Percentiles rank a stretch among this genome's conserved stretches.
Conservation (phyloP, 2,329 filamentous ascomycete genomes). For the Diplodia sapinea region DNA sequence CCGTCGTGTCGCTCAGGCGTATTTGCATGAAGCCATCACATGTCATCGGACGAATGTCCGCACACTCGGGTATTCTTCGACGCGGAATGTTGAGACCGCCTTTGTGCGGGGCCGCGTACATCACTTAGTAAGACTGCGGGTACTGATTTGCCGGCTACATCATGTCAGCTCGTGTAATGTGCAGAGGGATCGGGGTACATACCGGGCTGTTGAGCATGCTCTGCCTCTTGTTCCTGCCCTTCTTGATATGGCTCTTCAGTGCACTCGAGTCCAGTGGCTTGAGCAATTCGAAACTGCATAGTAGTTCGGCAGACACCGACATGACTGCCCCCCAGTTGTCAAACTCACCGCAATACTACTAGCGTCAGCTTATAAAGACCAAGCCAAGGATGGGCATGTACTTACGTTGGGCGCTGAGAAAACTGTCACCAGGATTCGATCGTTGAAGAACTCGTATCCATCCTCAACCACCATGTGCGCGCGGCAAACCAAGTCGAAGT, state of each 20-base stretch:
- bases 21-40: conserved; percentile 26
- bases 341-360: conserved; percentile 93
- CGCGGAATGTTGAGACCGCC: conserved; percentile 8
- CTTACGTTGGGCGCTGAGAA: conserved; percentile 97
- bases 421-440: conserved; percentile 91
- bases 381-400: conserved; percentile 35
- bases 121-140: conserved; percentile 56
- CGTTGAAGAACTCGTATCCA: conserved; percentile 98
- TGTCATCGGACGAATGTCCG: conserved; percentile 22
- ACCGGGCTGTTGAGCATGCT: conserved; percentile 96
- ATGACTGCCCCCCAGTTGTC: conserved; percentile 99
- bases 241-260: conserved; percentile 98
- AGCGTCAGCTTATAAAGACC: conserved; percentile 33
- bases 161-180: background rate
- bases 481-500: conserved; percentile 95
- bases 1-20: conserved; percentile 16
- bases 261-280: conserved; percentile 96
- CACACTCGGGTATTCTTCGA: conserved; percentile 21
- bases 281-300: conserved; percentile 95
- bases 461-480: conserved; percentile 99
- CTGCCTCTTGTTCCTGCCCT: conserved; percentile 91
- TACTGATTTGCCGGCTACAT: conserved; percentile 56
- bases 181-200: conserved; percentile 50
- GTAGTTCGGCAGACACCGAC: conserved; percentile 90
- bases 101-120: conserved; percentile 5